Base-by-base conservation (phyloP, 495 filamentous ascomycete genomes). In the Aspergillus kassunensis region DNA sequence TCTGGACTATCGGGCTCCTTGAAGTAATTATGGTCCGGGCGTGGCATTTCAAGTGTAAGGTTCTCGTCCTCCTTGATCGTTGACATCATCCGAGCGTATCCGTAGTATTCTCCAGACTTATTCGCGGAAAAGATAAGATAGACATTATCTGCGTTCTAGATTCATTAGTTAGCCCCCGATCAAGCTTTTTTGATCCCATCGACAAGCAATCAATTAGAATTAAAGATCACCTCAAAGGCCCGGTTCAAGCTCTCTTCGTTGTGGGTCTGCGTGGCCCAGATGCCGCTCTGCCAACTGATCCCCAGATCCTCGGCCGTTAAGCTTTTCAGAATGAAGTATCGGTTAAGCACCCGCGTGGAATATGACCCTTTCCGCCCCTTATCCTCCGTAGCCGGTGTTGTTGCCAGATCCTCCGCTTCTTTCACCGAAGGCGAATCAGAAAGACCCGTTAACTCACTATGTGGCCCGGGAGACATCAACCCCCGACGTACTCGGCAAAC, bases 101-200 rank as follows among this genome's bases (percentile, higher is more conserved):
- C 93, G 66, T 93, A 97, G 60, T 97, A 98, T 68, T 97, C 93
- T 16, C 93, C 93, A 0, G 93, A 97, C 61, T 97, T 97, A 70
- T 97, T 98, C 11, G 91, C 93, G 12, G 91, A 97, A 67, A 98
- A 98, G 20, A 98, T 84, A 25, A 98, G 77, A 60, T 92, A 97
- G n/a, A 97, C 91, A 62, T 89, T 87, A 42, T 95, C 88, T 18
- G 86, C 81, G 13, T 71, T 76, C 91, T 95, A 52, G 49, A 39
- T 49, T 13, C 41, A 31, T 33, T 33, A 10, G 7, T 18, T 40
- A 15, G 13, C 13, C 41, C 8, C 9, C 21, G 11, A 41, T 48
- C 13, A 50, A 55, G 52, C 18, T 40, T 3, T 11, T 45, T 29
- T 8, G 8, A 37, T 19, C 44, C 7, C 27, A 6, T 29, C 27